Evolutionary conservation across 257 asterid genomes (phyloP), one percentile per base, ranked within the genome.

Genomic region (Scutellaria minor): DNA sequence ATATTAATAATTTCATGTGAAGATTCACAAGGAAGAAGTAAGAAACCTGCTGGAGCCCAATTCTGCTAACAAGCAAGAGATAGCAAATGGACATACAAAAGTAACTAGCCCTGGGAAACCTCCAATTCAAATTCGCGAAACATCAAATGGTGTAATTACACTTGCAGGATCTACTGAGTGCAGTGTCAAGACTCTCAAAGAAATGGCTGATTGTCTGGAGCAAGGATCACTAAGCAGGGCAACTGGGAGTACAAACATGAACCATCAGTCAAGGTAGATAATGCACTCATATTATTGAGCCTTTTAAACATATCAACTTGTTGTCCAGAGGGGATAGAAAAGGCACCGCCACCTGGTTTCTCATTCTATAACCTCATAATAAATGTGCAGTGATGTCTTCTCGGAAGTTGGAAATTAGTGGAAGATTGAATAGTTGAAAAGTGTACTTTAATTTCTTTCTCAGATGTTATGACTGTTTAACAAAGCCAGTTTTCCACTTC

Each of bases 1-100:
- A 7, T n/a, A 18, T 5, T 68, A 22, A 42, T 61, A 37, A 68
- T 72, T 62, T 64, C 56, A 35, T 77, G 57, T 75, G 67, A 64
- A 93, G 98, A 93, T 93, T 79, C 97, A 88, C 68, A 93, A 90
- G 86, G 98, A 93, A 88, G 98, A 93, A 86, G 98, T 93, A 68
- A 82, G 90, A 67, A 97, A 93, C 81, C 73, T 93, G 88, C 85
- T 93, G 15, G 98, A 93, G 59, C 75, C 90, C 52, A 72, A 44
- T 73, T 72, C 77, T 64, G 53, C 77, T 35, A 85, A 69, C 85
- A 85, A 64, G 80, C 83, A 85, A 71, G 98, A 93, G 57, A 55
- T 81, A 11, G 64, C 87, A 54, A 92, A 90, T 77, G 98, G 91
- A 56, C 84, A 88, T 59, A 72, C 88, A 66, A 93, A 90, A 81